Percentiles rank a stretch among this genome's conserved stretches.
Conservation (phyloP, 2,329 filamentous ascomycete genomes). For the Furcasterigmium furcatum region DNA sequence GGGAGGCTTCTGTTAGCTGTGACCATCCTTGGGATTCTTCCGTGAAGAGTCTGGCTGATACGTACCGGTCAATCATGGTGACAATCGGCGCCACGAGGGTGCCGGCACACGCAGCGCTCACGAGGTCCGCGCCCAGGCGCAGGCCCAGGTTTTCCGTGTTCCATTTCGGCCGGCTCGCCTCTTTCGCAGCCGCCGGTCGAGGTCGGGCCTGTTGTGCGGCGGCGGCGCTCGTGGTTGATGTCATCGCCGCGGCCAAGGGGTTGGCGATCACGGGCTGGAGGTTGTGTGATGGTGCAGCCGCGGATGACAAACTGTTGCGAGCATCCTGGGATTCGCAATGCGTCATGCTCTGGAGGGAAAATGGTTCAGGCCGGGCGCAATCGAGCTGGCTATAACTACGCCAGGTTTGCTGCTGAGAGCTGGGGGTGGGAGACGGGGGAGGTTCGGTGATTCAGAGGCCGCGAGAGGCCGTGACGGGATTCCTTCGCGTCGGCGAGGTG, state of each 20-base stretch:
- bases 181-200: not conserved
- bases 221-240: not conserved
- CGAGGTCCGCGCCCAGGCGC: constrained; percentile 64
- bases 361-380: too few relatives aligned
- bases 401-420: too few relatives aligned
- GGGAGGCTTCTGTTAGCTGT: not conserved
- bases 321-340: too few relatives aligned
- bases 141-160: constrained; percentile 71
- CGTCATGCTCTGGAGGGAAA: too few relatives aligned
- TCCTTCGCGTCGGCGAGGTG: too few relatives aligned
- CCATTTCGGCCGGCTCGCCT: constrained; percentile 48
- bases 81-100: constrained; percentile 79
- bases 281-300: too few relatives aligned
- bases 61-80: constrained; percentile 80
- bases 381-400: too few relatives aligned
- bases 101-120: constrained; percentile 69
- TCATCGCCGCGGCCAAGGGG: not conserved
- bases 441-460: too few relatives aligned
- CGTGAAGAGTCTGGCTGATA: not conserved
- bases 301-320: too few relatives aligned
- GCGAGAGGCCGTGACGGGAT: too few relatives aligned
- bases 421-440: too few relatives aligned
- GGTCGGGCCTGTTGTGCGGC: not conserved
- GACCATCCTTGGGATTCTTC: not conserved
- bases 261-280: too few relatives aligned